Conservation (phyloP, 2,329 filamentous ascomycete species). For the Aspergillus sp. region DNA sequence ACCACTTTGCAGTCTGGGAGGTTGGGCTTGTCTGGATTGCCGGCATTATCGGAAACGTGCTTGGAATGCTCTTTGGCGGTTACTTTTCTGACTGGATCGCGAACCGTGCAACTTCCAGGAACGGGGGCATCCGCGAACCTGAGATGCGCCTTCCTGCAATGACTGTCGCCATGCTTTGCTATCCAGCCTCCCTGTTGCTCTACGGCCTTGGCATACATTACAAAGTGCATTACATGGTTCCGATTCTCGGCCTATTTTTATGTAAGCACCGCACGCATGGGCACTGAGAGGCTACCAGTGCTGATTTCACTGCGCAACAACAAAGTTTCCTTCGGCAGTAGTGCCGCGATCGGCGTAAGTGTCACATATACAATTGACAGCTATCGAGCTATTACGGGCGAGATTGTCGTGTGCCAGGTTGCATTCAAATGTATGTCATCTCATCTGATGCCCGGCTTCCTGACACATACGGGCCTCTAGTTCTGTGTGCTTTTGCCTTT, state of each 20-base stretch:
- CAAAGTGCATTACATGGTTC: slow-evolving; percentile 51
- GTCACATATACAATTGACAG: slow-evolving; percentile 12
- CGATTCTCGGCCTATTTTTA: slow-evolving; percentile 33
- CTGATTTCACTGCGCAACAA: too few species aligned
- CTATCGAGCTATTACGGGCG: slow-evolving; percentile 7
- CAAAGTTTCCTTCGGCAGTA: slow-evolving; percentile 24
- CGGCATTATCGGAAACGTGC: not conserved
- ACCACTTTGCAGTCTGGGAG: not conserved
- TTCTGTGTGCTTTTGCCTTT: too few species aligned
- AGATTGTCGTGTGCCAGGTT: slow-evolving; percentile 6
- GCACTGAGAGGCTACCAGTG: not conserved
- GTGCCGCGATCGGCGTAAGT: slow-evolving; percentile 36
- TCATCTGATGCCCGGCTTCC: too few species aligned
- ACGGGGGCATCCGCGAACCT: not conserved
- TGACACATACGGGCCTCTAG: too few species aligned
- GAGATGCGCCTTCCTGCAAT: slow-evolving; percentile 9
- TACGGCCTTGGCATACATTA: slow-evolving; percentile 33
- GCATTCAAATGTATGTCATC: slow-evolving; percentile 11
- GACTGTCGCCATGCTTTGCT: slow-evolving; percentile 21
- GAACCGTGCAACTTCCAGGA: not conserved
- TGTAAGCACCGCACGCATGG: not conserved
- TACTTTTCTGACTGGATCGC: not conserved
- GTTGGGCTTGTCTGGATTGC: not conserved
- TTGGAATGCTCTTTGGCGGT: not conserved
- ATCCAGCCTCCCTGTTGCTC: slow-evolving; percentile 29